Percentiles rank a stretch among this genome's conserved stretches.
Evolutionary conservation across 768 basidiomycete genomes (phyloP).

Genomic region (Podaxis carcinomalis): DNA sequence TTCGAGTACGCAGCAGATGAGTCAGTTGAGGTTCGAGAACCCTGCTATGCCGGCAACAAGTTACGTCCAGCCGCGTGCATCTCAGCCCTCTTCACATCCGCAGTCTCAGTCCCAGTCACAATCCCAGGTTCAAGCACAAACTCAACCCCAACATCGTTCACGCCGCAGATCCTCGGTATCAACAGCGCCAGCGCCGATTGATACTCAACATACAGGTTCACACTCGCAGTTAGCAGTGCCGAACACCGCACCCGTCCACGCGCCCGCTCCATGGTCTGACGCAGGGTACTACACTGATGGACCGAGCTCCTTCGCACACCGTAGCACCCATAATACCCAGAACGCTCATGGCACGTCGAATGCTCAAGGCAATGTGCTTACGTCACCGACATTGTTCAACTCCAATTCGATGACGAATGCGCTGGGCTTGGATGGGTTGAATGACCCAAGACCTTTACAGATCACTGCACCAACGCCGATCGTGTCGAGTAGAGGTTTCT

Average conservation of each 20-base stretch:
- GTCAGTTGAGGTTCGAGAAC: background rate
- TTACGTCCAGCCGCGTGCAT: conserved; percentile 13
- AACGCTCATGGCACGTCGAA: background rate
- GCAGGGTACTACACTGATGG: conserved; percentile 12
- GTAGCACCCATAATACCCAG: background rate
- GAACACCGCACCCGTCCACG: background rate
- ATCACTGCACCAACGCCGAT: conserved; percentile 32
- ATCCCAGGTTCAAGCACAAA: conserved; percentile 2
- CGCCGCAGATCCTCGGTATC: conserved; percentile 3
- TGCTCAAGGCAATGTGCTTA: background rate
- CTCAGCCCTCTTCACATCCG: background rate
- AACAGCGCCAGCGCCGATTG: background rate
- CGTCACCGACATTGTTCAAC: conserved; percentile 14
- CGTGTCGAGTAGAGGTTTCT: conserved; percentile 22
- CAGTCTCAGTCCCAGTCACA: conserved; percentile 3
- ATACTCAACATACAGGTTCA: conserved; percentile 2
- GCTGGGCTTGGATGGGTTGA: conserved; percentile 19
- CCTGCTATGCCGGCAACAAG: conserved; percentile 5
- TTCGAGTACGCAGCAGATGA: background rate
- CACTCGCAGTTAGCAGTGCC: background rate
- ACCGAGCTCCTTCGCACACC: background rate
- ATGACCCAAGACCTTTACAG: conserved; percentile 14
- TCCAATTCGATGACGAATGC: conserved; percentile 24
- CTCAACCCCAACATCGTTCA: conserved; percentile 4
- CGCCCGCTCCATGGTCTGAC: background rate